Base-by-base conservation (phyloP, 2,329 filamentous ascomycete species). In the Colletotrichum endophyticum region DNA sequence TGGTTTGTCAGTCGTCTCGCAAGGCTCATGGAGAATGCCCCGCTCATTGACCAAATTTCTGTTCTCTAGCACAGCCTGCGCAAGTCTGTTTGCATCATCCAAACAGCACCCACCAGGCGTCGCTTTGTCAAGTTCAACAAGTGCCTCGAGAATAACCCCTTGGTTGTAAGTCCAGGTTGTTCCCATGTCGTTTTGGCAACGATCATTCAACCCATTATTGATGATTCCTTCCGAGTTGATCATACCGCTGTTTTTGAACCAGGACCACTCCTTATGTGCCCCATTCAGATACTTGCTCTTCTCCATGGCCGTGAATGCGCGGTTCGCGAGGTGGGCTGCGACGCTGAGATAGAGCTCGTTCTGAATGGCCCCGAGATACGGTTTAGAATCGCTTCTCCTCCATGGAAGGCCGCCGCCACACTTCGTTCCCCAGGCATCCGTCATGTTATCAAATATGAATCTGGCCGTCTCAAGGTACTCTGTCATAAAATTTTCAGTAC, bases 261-360 rank as follows among this genome's bases (percentile, higher is more conserved):
- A 53, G 4, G 44, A 53, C 44, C n/a, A 53, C 2, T 5, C 44
- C 3, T 13, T 25, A 0, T 53, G 44, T 8, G 44, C 11, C n/a
- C 12, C 11, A 2, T 53, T 2, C 6, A 53, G n/a, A 8, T 53
- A 53, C 3, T 53, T 53, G n/a, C 12, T 13, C 44, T 53, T 53
- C 1, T 22, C 44, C 11, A 0, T 12, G 6, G 12, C 12, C 2
- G 44, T 22, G 44, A 0, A 1, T 22, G n/a, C 44, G 2, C 44
- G 44, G 11, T 53, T 53, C 1, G 44, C n/a, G 11, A 53, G 11
- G 11, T 53, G 44, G 44, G n/a, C n/a, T 53, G 44, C 44, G n/a
- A 53, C 44, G 4, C 44, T 53, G 44, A 53, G 44, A 25, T 53
- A 53, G 11, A 53, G 44, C 44, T 53, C 11, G 44, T 53, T 53